Evolutionary conservation across 2,329 filamentous ascomycete genomes (phyloP), one percentile per base, ranked within the genome.

Genomic region (Remersonia thermophila): DNA sequence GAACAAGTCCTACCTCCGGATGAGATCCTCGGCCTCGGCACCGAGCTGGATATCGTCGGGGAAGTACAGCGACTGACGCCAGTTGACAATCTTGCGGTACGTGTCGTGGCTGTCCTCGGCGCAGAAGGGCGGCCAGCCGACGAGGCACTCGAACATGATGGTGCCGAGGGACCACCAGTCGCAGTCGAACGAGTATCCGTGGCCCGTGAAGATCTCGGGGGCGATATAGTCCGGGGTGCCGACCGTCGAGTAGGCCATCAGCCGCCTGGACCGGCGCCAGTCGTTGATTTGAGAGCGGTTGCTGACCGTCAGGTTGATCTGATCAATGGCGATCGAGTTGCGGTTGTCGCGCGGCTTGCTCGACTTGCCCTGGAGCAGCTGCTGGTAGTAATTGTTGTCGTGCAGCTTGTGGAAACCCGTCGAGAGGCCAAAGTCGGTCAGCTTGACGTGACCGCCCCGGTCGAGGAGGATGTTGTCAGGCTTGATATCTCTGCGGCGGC

Each of bases 81-180:
- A 98, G 64, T 95, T 94, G 51, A 98, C 86, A 58, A 98, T 98
- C 72, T 98, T 98, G 48, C 89, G 81, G 63, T 98, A 98, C 1
- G 91, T 96, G 59, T 96, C 91, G 55, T 93, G 89, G 42, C 86
- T 83, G 56, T 96, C 89, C 58, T 98, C 91, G 14, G 91, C 89
- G 58, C 91, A 98, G 73, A 98, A 98, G 20, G 91, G 91, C 37
- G 91, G 91, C 91, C 91, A 98, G 51, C 91, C 91, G 43, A 98
- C 86, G 48, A 98, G 70, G 60, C 91, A 98, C 62, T 98, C 91
- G 53, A 96, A 98, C 91, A 98, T 96, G 63, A 98, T 98, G 30
- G 91, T 95, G 36, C 91, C 91, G 33, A 98, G 73, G 15, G 84
- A 93, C 91, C 91, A 98, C 91, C 91, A 98, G 67, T 98, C 91